Conservation (phyloP, 257 asterid genomes). For the Solanum okadae region DNA sequence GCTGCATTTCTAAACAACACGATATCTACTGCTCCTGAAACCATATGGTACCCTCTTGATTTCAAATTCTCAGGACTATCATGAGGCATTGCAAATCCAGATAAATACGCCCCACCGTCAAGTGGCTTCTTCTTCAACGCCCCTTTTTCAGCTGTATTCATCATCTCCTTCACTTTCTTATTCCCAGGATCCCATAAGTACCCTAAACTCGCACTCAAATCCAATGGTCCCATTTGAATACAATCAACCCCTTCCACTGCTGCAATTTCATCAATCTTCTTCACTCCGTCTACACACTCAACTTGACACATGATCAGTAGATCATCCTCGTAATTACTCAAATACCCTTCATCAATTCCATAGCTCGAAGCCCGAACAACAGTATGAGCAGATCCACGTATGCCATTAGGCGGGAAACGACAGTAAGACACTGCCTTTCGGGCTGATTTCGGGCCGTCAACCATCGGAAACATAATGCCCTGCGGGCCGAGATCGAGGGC, state of each 20-base stretch:
- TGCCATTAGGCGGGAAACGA: conserved; percentile 62
- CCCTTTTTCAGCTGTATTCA: conserved; percentile 55
- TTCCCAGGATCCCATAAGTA: conserved; percentile 84
- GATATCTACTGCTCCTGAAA: conserved; percentile 58
- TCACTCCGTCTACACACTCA: conserved; percentile 53
- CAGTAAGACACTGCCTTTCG: conserved; percentile 62
- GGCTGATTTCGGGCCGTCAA: conserved; percentile 60
- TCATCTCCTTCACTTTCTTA: conserved; percentile 59
- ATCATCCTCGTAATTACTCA: conserved; percentile 57
- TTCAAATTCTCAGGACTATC: conserved; percentile 43
- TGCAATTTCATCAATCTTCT: conserved; percentile 54
- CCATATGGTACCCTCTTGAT: conserved; percentile 72
- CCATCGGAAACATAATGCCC: conserved; percentile 89
- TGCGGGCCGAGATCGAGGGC: conserved; percentile 91
- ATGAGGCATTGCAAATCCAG: conserved; percentile 78
- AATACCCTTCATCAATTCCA: conserved; percentile 64
- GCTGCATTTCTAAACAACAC: conserved; percentile 58
- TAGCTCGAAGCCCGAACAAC: conserved; percentile 68
- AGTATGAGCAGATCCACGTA: conserved; percentile 83
- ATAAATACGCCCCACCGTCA: conserved; percentile 34
- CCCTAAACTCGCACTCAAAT: conserved; percentile 83
- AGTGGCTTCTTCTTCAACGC: conserved; percentile 21
- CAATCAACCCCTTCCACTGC: conserved; percentile 73
- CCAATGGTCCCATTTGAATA: conserved; percentile 84
- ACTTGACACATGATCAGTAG: conserved; percentile 76